Percentiles rank a stretch among this genome's conserved stretches.
These are phyloP conservation scores for Epichloe sibirici DNA, from an alignment of 2,329 filamentous ascomycete species.

Conservation along the genomic window DNA sequence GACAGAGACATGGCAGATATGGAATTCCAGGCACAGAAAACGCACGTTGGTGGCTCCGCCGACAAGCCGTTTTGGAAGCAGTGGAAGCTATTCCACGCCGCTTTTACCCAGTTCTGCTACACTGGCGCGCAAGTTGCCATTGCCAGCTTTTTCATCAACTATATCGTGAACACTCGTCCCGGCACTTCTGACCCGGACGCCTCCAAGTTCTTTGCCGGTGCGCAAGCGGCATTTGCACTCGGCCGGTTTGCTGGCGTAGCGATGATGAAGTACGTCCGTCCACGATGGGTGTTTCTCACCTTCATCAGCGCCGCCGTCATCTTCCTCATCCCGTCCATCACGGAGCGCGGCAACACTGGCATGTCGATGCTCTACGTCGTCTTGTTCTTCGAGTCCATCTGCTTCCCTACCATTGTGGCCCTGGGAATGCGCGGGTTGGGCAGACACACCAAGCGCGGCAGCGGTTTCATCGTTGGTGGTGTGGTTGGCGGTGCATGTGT, in stretches of 20 bases:
- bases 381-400: conserved; percentile 69
- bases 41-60: conserved; percentile 36
- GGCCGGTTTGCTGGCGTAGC: conserved; percentile 58
- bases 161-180: conserved; percentile 47
- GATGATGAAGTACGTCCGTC: conserved; percentile 54
- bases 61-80: conserved; percentile 56
- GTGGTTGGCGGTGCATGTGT: conserved; percentile 64
- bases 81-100: conserved; percentile 64
- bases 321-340: conserved; percentile 42
- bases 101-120: conserved; percentile 69
- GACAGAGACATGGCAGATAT: conserved; percentile 38
- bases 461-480: conserved; percentile 55
- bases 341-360: conserved; percentile 32
- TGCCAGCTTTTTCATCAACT: conserved; percentile 62
- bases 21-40: conserved; percentile 44
- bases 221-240: conserved; percentile 59
- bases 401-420: conserved; percentile 72
- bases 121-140: conserved; percentile 59
- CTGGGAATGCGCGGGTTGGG: conserved; percentile 65
- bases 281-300: conserved; percentile 53
- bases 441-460: conserved; percentile 64
- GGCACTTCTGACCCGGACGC: conserved; percentile 38
- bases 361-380: conserved; percentile 54
- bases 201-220: conserved; percentile 59
- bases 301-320: conserved; percentile 54